Base-by-base conservation (phyloP, 176 grass and related monocot genomes). In the Eremochloa ophiuroides region DNA sequence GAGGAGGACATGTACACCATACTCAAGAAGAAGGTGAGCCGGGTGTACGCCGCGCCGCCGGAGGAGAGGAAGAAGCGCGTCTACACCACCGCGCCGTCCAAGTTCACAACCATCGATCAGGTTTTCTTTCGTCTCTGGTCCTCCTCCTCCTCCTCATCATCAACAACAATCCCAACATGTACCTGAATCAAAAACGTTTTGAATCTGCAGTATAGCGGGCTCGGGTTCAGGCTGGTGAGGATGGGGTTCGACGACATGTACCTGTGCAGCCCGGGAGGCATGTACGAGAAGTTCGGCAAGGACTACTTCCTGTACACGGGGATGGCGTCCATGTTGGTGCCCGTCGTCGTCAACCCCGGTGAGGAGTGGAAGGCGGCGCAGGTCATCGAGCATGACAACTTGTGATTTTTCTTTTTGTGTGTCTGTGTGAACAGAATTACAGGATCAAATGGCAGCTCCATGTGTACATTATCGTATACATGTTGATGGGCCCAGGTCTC, bases 351-450 rank as follows among this genome's bases (percentile, higher is more conserved):
- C 42, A 81, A 87, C 66, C 84, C 92, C 5, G 92, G 87, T 18
- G 86, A 95, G 31, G 88, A 93, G 84, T 98, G 92, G 95, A 89
- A 69, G 88, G 95, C 79, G 20, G 95, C 95, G 22, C 92, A 95
- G 82, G 90, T 93, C 39, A 95, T 98, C 72, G 92, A 98, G 72
- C 95, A 98, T 86, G 95, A 98, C 82, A 98, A 98, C 76, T 85
- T 98, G 84, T 98, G 93, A 78, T 51, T 69, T 23, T 2, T 37
- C 44, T 35, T 37, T 26, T 41, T 37, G 28, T 17, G n/a, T n/a
- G n/a, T 53, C 22, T 4, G 22, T 3, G 8, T 40, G 4, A 68
- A 39, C 58, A 66, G 4, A 55, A 38, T 80, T 18, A 42, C 7
- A 20, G 61, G 44, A 34, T 33, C 13, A 5, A 31, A 22, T 30